Base-by-base conservation (phyloP, 805 yeast genomes). In the Candida xyloterini region DNA sequence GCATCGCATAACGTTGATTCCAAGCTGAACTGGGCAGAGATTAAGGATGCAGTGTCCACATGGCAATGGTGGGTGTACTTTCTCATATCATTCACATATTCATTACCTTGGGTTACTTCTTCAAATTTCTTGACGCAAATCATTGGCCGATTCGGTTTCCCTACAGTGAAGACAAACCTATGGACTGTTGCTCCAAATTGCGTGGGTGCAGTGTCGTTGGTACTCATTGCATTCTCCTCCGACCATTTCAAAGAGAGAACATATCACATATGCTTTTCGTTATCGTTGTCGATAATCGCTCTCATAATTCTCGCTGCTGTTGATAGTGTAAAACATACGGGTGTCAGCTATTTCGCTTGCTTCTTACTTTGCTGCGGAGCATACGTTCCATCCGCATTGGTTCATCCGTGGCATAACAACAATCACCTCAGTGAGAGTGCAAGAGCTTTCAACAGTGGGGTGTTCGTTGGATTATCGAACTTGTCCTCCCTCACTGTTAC, bases 401-500 rank as follows among this genome's bases (percentile, higher is more conserved):
- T 47, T 14, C 53, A 50, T 37, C 28, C 49, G n/a, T 47, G 51
- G 51, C 51, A 47, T 33, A 44, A 47, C 31, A 47, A 47, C 27
- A 47, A 47, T 33, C 43, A 47, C 27, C 28, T 47, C 14, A 36
- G 33, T 30, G 51, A 47, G 33, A 40, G 46, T 23, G 35, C 42
- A 8, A 32, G 44, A 31, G 47, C 47, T 8, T 47, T 47, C 24
- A 46, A 47, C 34, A 42, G 43, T 10, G 51, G 51, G 24, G 41
- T 47, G n/a, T 47, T 39, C 34, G 58, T 62, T 15, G 65, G 66
- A 5, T 42, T 62, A 15, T 62, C 63, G 11, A 62, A 62, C 43
- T 59, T 64, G 15, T 61, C 66, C 10, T 62, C 65, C 0, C 49
- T 61, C 23, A 61, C 59, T 15, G 61, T 62, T 14, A 58, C 63